These are phyloP conservation scores for Russula brevipes DNA, from an alignment of 768 basidiomycete genomes.

Conservation along the genomic window DNA sequence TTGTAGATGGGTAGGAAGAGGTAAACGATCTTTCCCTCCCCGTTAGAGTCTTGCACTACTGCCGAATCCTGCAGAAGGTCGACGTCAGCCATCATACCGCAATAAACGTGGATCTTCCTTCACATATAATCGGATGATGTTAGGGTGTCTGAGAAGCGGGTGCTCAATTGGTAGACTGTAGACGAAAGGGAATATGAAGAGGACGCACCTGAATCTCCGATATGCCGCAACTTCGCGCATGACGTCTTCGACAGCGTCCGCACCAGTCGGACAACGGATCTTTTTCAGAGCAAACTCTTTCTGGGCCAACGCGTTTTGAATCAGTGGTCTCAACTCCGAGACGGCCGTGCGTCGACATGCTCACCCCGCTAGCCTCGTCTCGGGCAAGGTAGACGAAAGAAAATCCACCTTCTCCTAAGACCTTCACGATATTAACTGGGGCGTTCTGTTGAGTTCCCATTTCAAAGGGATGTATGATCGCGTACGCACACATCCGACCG, in stretches of 20 bases:
- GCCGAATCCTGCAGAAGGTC: conserved; percentile 68
- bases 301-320: conserved; percentile 33
- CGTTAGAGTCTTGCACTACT: conserved; percentile 88
- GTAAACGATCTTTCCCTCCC: conserved; percentile 92
- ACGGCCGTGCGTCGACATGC: conserved; percentile 29
- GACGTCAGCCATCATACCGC: conserved; percentile 14
- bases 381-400: conserved; percentile 87
- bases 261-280: conserved; percentile 86
- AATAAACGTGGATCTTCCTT: conserved; percentile 27
- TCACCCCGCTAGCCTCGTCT: conserved; percentile 77
- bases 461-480: neutral
- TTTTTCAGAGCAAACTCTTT: conserved; percentile 96
- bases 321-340: conserved; percentile 11
- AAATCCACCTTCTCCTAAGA: conserved; percentile 95
- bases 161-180: neutral
- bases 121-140: conserved; percentile 92
- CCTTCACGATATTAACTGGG: conserved; percentile 80
- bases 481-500: conserved; percentile 78
- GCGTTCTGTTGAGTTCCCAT: neutral
- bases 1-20: conserved; percentile 93
- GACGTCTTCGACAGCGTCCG: conserved; percentile 82
- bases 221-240: conserved; percentile 92
- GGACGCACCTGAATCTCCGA: conserved; percentile 80
- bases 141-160: conserved; percentile 63
- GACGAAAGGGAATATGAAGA: neutral